phyloP scores from a whole-genome alignment of 2,329 filamentous ascomycete species.

The Fusarium sambucinum region DNA sequence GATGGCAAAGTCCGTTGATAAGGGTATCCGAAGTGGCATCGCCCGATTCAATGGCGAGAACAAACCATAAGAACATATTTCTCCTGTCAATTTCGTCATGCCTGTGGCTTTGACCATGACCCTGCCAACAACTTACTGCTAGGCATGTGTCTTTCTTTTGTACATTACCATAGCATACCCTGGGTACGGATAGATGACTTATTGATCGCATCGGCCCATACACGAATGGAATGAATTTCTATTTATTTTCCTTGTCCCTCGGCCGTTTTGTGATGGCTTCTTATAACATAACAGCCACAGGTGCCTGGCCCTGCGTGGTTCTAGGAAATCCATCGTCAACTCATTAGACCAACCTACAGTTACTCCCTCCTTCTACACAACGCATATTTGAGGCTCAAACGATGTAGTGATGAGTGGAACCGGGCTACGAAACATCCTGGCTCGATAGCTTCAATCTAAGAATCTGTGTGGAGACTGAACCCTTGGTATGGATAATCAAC shows the following conservation, averaged over 20 bases:
- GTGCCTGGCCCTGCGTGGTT: not conserved
- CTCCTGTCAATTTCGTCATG: not conserved
- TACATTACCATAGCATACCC: slow-evolving; percentile 42
- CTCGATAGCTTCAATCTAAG: slow-evolving; percentile 37
- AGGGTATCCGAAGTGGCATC: slow-evolving; percentile 61
- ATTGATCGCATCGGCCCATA: slow-evolving; percentile 18
- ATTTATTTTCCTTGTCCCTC: not conserved
- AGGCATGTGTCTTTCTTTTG: slow-evolving; percentile 27
- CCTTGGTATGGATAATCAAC: not conserved
- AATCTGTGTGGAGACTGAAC: slow-evolving; percentile 31
- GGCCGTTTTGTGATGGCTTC: not conserved
- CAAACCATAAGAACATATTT: slow-evolving; percentile 30
- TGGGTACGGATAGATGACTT: slow-evolving; percentile 32
- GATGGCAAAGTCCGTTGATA: slow-evolving; percentile 63
- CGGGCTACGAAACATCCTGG: slow-evolving; percentile 29
- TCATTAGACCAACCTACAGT: no score
- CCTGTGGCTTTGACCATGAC: not conserved
- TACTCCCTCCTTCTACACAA: not conserved
- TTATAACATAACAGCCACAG: not conserved
- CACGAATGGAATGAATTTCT: slow-evolving; percentile 28
- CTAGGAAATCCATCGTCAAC: not conserved
- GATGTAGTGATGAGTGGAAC: slow-evolving; percentile 38
- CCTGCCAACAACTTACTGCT: not conserved
- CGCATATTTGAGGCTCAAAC: slow-evolving; percentile 37
- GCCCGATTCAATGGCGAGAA: slow-evolving; percentile 53